Base-by-base conservation (phyloP, 2,329 filamentous ascomycete species). In the Hymenoscyphus fraxineus region DNA sequence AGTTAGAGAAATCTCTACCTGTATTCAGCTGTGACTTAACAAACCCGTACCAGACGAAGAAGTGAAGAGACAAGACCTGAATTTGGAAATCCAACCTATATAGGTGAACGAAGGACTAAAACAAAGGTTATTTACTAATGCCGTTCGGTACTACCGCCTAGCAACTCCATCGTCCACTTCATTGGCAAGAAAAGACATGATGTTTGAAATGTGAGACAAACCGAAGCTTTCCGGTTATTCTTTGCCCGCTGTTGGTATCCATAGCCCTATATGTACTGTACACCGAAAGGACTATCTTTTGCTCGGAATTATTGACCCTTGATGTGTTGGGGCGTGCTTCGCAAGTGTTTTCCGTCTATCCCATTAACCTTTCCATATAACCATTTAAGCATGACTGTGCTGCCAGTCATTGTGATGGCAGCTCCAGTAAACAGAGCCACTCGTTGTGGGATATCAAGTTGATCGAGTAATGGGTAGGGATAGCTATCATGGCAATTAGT, bases 381-480 rank as follows among this genome's bases (percentile, higher is more conserved):
- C 82, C 83, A 88, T 74, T 92, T 89, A 67, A 96, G 78, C 10
- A 81, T 77, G 27, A 85, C 78, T 0, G 91, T 93, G 68, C 87
- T 92, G 2, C 80, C 75, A 1, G 90, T 88, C 86, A 96, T 93
- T 16, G 91, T 77, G 0, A 83, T 73, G 0, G 91, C 92, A 54
- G 90, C 90, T 19, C 85, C 78, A 0, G 81, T 81, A 70, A 96
- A 96, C 10, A 96, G 79, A 0, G 84, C 77, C 9, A 87, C 79
- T 22, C 93, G 84, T 73, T 92, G 88, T 59, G 79, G 74, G 0
- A 86, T 89, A 59, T 81, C 82, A 54, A 96, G 78, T 56, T 90
- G 75, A 9, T 81, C 87, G 68, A 97, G 94, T 32, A 97, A 83
- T 1, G 93, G 93, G 76, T 97, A 97, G 0, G 93, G 92, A 71